A percentile compares a stretch with the other conserved stretches of the same genome.
These are phyloP conservation scores for Pyricularia grisea DNA, from an alignment of 2,329 filamentous ascomycete genomes.

Conservation along the genomic window DNA sequence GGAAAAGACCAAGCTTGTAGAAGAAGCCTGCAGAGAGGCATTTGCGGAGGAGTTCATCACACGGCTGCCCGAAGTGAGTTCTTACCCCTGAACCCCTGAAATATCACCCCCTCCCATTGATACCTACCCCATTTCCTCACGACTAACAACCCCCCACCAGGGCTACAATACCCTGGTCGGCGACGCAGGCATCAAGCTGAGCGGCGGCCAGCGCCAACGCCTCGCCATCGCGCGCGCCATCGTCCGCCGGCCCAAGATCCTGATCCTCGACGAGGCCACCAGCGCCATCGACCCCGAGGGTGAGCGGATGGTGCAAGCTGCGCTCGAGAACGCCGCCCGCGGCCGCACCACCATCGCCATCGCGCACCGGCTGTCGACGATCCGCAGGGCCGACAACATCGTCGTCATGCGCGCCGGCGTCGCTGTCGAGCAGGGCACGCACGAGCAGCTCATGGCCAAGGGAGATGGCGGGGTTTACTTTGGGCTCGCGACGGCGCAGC, in stretches of 20 bases:
- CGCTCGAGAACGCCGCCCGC: constrained; percentile 44
- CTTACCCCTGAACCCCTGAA: background rate
- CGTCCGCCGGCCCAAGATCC: constrained; percentile 51
- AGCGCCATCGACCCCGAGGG: constrained; percentile 39
- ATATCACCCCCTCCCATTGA: background rate
- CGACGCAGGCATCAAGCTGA: constrained; percentile 70
- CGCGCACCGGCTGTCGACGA: constrained; percentile 50
- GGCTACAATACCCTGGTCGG: constrained; percentile 68
- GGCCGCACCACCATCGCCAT: constrained; percentile 58
- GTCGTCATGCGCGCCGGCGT: constrained; percentile 23
- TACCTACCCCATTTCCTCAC: no score
- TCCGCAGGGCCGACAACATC: constrained; percentile 30
- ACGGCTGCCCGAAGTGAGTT: constrained; percentile 43
- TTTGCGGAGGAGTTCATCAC: constrained; percentile 63
- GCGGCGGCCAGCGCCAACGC: constrained; percentile 89
- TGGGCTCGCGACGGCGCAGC: constrained; percentile 53
- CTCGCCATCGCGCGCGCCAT: constrained; percentile 81
- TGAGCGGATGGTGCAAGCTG: constrained; percentile 43
- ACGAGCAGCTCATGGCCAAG: constrained; percentile 18
- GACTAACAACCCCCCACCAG: constrained; percentile 26
- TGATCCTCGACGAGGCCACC: constrained; percentile 62
- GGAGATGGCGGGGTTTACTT: constrained; percentile 53
- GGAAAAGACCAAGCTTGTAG: constrained; percentile 44
- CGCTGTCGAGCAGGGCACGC: constrained; percentile 21
- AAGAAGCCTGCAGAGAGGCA: constrained; percentile 55